Evolutionary conservation across 805 yeast species (phyloP).

Genomic region (Nakazawaea molendinolei): DNA sequence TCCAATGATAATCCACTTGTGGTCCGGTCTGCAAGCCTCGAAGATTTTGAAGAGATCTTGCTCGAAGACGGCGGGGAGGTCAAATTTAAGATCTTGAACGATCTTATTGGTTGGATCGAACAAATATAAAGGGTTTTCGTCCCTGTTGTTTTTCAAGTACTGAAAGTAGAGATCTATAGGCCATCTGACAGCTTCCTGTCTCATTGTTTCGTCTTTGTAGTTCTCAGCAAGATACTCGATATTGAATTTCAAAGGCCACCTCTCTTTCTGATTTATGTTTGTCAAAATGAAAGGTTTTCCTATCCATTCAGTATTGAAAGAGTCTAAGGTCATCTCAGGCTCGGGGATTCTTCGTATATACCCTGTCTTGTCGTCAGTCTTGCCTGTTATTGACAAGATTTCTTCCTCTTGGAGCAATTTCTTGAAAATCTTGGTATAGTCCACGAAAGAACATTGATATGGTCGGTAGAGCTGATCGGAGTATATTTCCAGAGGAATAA

Average conservation of each 20-base stretch:
- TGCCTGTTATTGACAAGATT: conserved; percentile 16
- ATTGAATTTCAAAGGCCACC: conserved; percentile 64
- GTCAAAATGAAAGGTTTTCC: conserved; percentile 61
- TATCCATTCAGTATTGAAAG: conserved; percentile 37
- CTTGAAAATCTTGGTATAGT: conserved; percentile 44
- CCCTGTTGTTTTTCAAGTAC: conserved; percentile 56
- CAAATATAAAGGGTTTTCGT: conserved; percentile 80
- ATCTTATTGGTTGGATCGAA: conserved; percentile 80
- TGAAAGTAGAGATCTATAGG: conserved; percentile 50
- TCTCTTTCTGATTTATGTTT: conserved; percentile 16
- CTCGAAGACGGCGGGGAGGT: conserved; percentile 46
- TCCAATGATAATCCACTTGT: conserved; percentile 88
- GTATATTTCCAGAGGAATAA: conserved; percentile 45
- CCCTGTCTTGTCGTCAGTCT: conserved; percentile 17
- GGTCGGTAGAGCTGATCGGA: conserved; percentile 81
- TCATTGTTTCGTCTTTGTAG: conserved; percentile 57
- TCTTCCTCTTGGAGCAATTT: conserved; percentile 38
- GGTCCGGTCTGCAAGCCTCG: conserved; percentile 68
- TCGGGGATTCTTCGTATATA: conserved; percentile 51
- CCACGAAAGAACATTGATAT: conserved; percentile 69
- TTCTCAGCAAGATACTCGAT: conserved; percentile 34
- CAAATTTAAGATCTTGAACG: conserved; percentile 51
- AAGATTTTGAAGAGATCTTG: conserved; percentile 59
- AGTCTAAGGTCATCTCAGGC: conserved; percentile 30
- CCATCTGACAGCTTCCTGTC: conserved; percentile 88